Conservation (phyloP, 305 asterid species). For the Fraxinus baroniana region DNA sequence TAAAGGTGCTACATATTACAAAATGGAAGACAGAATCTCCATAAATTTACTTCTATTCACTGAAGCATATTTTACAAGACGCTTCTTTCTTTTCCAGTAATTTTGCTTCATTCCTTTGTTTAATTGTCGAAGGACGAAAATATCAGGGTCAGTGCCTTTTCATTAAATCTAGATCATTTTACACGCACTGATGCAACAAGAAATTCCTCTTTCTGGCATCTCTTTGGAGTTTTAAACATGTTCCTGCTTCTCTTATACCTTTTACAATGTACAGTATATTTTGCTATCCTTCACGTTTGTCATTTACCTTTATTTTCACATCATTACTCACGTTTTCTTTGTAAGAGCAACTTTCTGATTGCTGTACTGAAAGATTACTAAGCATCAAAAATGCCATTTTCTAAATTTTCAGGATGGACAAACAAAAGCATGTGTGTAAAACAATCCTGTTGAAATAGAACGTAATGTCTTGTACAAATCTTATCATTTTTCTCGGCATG, state of each 20-base stretch:
- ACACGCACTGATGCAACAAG: background rate
- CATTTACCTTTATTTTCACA: background rate
- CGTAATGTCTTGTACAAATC: background rate
- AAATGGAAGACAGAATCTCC: background rate
- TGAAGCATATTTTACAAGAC: background rate
- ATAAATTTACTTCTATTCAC: background rate
- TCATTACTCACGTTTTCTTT: background rate
- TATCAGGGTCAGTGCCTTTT: background rate
- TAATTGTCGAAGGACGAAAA: background rate
- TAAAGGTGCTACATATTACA: background rate
- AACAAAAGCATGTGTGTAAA: background rate
- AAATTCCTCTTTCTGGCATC: background rate
- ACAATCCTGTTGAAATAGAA: background rate
- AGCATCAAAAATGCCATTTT: background rate
- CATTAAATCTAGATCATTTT: background rate
- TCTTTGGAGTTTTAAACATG: background rate
- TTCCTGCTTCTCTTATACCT: background rate
- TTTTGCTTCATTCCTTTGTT: background rate
- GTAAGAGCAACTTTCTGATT: background rate
- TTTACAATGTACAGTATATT: background rate
- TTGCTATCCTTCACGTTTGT: background rate
- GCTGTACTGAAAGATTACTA: background rate
- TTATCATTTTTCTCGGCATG: background rate
- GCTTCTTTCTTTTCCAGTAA: background rate
- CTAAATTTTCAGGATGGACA: background rate